Evolutionary conservation across 2,329 filamentous ascomycete species (phyloP).

Genomic region (Ophiostoma angusticollis): DNA sequence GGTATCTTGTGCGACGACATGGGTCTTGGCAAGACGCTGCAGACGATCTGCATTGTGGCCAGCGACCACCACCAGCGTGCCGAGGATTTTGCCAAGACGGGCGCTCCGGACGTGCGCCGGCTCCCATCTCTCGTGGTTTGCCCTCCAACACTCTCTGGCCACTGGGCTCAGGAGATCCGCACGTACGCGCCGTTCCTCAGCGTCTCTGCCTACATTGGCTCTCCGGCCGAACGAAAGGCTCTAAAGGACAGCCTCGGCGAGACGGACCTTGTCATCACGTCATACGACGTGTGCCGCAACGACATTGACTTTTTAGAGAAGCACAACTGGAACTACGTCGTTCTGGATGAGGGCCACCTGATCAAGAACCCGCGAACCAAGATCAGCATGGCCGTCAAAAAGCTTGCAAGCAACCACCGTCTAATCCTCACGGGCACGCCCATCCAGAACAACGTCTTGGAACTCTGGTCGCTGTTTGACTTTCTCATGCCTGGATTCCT

Average conservation of each 20-base stretch:
- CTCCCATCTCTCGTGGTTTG: constrained; percentile 91
- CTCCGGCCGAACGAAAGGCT: constrained; percentile 64
- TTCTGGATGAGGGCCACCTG: constrained; percentile 91
- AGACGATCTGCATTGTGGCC: constrained; percentile 94
- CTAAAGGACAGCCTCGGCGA: constrained; percentile 56
- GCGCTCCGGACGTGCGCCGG: constrained; percentile 61
- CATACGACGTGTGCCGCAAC: constrained; percentile 95
- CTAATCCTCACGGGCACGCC: constrained; percentile 93
- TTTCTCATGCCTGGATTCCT: constrained; percentile 98
- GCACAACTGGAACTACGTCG: constrained; percentile 88
- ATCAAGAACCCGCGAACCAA: constrained; percentile 99
- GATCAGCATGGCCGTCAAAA: constrained; percentile 86
- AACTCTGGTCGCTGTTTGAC: constrained; percentile 96
- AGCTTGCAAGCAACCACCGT: constrained; percentile 78
- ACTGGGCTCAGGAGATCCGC: constrained; percentile 97
- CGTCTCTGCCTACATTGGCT: constrained; percentile 82
- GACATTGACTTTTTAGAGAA: constrained; percentile 75
- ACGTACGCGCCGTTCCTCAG: constrained; percentile 90
- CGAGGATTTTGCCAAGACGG: constrained; percentile 76
- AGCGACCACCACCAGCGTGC: constrained; percentile 92
- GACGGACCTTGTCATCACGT: constrained; percentile 91
- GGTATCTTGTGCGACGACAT: constrained; percentile 98
- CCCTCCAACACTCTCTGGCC: constrained; percentile 87
- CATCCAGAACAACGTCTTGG: constrained; percentile 94
- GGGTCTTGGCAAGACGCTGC: constrained; percentile 94